Base-by-base conservation (phyloP, 768 basidiomycete species). In the Kwoniella sp. region DNA sequence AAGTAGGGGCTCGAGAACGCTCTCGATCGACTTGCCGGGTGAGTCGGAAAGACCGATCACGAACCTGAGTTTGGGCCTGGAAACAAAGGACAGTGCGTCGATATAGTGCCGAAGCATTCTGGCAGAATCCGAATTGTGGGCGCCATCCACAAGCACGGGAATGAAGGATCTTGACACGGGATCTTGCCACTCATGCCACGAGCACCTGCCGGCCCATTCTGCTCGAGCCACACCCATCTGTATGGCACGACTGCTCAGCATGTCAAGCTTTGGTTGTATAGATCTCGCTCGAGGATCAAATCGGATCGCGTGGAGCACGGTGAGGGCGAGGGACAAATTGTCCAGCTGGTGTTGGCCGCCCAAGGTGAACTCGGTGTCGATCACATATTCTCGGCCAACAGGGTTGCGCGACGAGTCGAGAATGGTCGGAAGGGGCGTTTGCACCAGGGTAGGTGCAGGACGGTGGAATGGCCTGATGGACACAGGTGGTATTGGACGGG, bases 111-210 rank as follows among this genome's bases (percentile, higher is more conserved):
- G 85, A 12, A 97, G 86, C 0, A 86, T 86, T 29, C 79, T 69
- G 0, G 92, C 85, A 0, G 92, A 92, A 5, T 91, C 88, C 7
- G 87, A 82, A 76, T 98, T 99, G 79, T 98, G 96, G 0, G 96
- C 95, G 2, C 96, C 96, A 74, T 99, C 96, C 4, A 89, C 89
- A 12, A 98, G 85, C 13, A 94, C 47, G 13, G 72, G 68, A 11
- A 55, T 66, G 87, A 86, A 17, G 11, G 53, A n/a, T 15, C 41
- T 37, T 23, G n/a, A 50, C 2, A 13, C 22, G 12, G 47, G 23
- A 53, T 22, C 55, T 7, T 41, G 51, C 37, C 72, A 61, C 4
- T 67, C 38, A 25, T 81, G 26, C 82, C 83, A 96, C 0, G 89
- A 89, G 13, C 97, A 85, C 58, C 95, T 83, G 3, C 95, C 95